A percentile compares a stretch with the other conserved stretches of the same genome.
These are phyloP conservation scores for Sequoiadendron giganteum DNA, from an alignment of 75 land plant species.

Conservation along the genomic window DNA sequence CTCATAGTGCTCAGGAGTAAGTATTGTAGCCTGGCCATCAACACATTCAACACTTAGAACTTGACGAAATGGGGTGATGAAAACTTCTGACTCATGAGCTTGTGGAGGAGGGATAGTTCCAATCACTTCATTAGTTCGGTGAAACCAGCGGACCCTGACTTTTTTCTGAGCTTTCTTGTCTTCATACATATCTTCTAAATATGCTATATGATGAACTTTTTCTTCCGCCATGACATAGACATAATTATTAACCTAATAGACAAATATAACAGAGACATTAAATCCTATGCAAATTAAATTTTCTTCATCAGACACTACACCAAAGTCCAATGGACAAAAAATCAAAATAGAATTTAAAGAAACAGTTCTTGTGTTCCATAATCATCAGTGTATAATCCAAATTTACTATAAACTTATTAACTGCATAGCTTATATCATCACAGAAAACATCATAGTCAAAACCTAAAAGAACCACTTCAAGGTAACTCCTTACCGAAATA, in stretches of 20 bases:
- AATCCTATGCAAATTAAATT: neutral
- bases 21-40: conserved; percentile 76
- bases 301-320: neutral
- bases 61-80: conserved; percentile 79
- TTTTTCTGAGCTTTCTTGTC: conserved; percentile 82
- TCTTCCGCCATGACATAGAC: conserved; percentile 88
- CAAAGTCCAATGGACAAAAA: neutral
- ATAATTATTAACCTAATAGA: conserved; percentile 65
- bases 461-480: neutral
- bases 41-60: conserved; percentile 94
- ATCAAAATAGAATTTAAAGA: neutral
- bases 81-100: conserved; percentile 75
- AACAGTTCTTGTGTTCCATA: neutral
- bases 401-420: neutral
- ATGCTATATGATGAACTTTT: conserved; percentile 75
- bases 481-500: conserved; percentile 19
- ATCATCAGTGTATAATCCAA: neutral
- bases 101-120: conserved; percentile 51
- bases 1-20: conserved; percentile 75
- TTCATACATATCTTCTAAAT: conserved; percentile 97
- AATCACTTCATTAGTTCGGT: conserved; percentile 70
- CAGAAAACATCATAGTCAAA: neutral
- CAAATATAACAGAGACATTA: neutral
- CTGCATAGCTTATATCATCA: conserved; percentile 7
- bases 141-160: conserved; percentile 95